Evolutionary conservation across 768 basidiomycete species (phyloP), one percentile per base, ranked within the genome.

Genomic region (Calocybe cyanea): DNA sequence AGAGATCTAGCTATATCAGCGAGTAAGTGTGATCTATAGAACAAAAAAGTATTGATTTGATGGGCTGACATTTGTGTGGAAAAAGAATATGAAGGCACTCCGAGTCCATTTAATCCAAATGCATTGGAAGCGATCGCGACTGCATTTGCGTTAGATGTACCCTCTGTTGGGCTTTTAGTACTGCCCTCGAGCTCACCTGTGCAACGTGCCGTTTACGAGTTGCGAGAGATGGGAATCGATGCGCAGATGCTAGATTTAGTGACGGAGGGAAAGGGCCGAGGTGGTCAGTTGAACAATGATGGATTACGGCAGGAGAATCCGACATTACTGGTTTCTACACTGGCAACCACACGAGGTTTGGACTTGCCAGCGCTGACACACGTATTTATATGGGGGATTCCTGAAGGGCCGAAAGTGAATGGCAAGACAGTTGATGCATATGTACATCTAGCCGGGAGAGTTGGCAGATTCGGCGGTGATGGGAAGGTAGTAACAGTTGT

Each of bases 141-240:
- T 8, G 71, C 73, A 3, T 84, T 90, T 59, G 87, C 86, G 14
- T 58, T 87, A 15, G 85, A 87, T 43, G 87, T 90, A 17, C 81
- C 85, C 31, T 71, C 73, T 32, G 56, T 78, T 10, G 87, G 78
- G 15, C 66, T 90, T 14, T 67, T 90, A n/a, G 81, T 87, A 14
- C 58, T 90, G 30, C 82, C 81, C 2, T 70, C 85, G 5, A 69
- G 69, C 18, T 76, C 78, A 14, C 71, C 85, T 0, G 76, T 89
- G 17, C 73, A 72, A 39, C 77, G 81, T 18, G 77, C 78, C 31
- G 72, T 89, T 10, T 71, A 76, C 45, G 87, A 88, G 41, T 67
- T 90, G 53, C 74, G 73, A 24, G 65, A 66, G 50, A 63, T 89
- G 52, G 86, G 87, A 0, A 75, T 89, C 17, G 75, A 87, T 56